Conservation (phyloP, 768 basidiomycete species). For the Boletellus emodensis region DNA sequence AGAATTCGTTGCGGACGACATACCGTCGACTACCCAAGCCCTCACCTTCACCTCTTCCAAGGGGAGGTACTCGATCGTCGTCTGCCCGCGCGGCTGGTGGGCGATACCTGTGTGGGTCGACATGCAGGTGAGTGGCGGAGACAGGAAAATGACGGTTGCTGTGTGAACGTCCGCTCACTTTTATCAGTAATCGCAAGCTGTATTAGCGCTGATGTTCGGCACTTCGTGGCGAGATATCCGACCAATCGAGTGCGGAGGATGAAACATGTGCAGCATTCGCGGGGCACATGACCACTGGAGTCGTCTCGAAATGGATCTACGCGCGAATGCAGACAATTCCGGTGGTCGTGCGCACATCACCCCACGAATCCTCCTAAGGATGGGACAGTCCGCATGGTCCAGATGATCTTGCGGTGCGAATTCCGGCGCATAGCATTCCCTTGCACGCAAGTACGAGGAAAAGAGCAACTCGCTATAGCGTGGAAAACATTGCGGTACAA, state of each 20-base stretch:
- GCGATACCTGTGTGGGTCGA: slow-evolving; percentile 27
- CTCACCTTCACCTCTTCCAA: slow-evolving; percentile 41
- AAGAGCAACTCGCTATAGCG: too few relatives aligned
- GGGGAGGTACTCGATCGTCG: slow-evolving; percentile 30
- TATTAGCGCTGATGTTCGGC: not conserved
- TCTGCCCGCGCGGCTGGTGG: slow-evolving; percentile 25
- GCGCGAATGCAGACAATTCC: too few relatives aligned
- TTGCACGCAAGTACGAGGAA: not conserved
- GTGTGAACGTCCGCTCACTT: not conserved
- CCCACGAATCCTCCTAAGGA: too few relatives aligned
- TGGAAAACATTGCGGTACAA: too few relatives aligned
- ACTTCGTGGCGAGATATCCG: slow-evolving; percentile 1
- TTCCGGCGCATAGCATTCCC: too few relatives aligned
- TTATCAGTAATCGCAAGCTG: slow-evolving; percentile 14
- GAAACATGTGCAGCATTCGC: not conserved
- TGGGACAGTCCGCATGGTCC: too few relatives aligned
- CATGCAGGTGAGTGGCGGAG: slow-evolving; percentile 10
- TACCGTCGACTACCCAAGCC: slow-evolving; percentile 44
- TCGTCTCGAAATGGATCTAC: not conserved
- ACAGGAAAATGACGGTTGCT: slow-evolving; percentile 3
- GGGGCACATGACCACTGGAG: not conserved
- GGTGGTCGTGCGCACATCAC: too few relatives aligned
- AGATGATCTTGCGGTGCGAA: too few relatives aligned
- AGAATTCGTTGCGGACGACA: not conserved
- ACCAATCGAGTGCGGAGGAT: slow-evolving; percentile 5